Conservation (phyloP, 306 rosid species). For the Mimosa pudica region DNA sequence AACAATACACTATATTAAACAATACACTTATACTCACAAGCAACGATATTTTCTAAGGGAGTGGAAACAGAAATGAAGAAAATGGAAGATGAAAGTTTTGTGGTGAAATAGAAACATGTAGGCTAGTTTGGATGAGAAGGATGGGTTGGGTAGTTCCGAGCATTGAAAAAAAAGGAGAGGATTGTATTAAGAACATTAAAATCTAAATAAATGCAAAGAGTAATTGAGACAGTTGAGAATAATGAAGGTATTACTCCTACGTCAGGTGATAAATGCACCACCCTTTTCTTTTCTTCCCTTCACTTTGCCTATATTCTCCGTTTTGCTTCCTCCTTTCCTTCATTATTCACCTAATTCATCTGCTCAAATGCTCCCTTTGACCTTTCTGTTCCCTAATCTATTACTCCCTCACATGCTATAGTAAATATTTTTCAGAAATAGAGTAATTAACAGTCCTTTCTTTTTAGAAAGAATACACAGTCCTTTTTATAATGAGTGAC, state of each 20-base stretch:
- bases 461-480: too few relatives aligned
- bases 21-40: not conserved
- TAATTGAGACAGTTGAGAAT: conserved; percentile 81
- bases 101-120: conserved; percentile 6
- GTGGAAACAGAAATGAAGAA: conserved; percentile 27
- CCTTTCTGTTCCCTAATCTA: not conserved
- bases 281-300: conserved; percentile 14
- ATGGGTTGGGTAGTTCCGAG: conserved; percentile 68
- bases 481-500: too few relatives aligned
- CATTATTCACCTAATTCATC: not conserved
- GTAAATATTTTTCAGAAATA: too few relatives aligned
- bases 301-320: conserved; percentile 17
- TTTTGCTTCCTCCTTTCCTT: conserved; percentile 22
- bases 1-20: not conserved
- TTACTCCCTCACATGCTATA: not conserved
- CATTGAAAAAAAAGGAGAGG: conserved; percentile 55
- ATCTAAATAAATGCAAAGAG: conserved; percentile 78
- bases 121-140: conserved; percentile 39
- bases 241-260: conserved; percentile 44
- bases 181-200: conserved; percentile 66
- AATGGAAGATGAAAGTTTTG: conserved; percentile 30
- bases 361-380: not conserved
- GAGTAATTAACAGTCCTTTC: too few relatives aligned
- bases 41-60: conserved; percentile 18
- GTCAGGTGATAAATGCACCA: conserved; percentile 67